Evolutionary conservation across 192 early-diverging fungal genomes (phyloP).

Genomic region (Coemansia sp.): DNA sequence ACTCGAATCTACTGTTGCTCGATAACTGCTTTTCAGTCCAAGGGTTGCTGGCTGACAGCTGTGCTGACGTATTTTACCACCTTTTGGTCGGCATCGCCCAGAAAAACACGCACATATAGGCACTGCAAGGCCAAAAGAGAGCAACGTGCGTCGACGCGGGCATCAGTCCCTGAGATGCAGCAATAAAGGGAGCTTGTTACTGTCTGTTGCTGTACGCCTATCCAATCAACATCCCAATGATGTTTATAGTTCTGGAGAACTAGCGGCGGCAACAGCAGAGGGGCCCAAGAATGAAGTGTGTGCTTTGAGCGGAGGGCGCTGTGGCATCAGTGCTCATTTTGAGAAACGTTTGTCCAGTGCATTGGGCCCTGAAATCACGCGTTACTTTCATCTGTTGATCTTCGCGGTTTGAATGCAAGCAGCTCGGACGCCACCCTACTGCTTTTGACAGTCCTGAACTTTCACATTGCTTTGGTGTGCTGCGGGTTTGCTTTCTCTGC

Average conservation of each 20-base stretch:
- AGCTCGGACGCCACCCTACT: background rate
- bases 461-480: background rate
- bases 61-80: slow-evolving; percentile 8
- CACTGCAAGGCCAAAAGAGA: too few species aligned
- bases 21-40: slow-evolving; percentile 10
- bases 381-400: too few species aligned
- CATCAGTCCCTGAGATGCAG: slow-evolving; percentile 7
- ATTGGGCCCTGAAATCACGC: too few species aligned
- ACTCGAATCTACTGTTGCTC: slow-evolving; percentile 4
- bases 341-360: slow-evolving; percentile 7
- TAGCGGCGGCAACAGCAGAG: background rate
- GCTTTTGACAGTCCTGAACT: background rate
- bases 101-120: background rate
- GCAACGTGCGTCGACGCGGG: too few species aligned
- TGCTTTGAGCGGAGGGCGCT: too few species aligned
- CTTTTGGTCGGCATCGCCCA: background rate
- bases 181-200: background rate
- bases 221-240: slow-evolving; percentile 3
- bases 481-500: background rate
- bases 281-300: slow-evolving; percentile 8
- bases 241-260: slow-evolving; percentile 13
- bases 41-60: slow-evolving; percentile 3
- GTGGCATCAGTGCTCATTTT: too few species aligned
- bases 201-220: background rate
- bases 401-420: too few species aligned